Conservation (phyloP, 208 protist genomes). For the Trypanosoma congolense region DNA sequence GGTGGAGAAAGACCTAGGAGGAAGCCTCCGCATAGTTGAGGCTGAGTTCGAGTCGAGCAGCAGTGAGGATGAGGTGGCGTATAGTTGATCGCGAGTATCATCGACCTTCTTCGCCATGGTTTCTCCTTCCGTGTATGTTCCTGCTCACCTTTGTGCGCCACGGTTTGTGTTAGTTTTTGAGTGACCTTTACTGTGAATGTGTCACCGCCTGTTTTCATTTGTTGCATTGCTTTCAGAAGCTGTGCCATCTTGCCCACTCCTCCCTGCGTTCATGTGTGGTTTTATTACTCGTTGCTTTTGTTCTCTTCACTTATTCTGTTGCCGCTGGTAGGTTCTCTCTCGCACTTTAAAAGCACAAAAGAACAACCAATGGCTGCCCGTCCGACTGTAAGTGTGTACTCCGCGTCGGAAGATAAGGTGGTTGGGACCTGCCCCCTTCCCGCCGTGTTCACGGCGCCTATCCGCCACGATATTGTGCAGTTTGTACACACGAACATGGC, state of each 20-base stretch:
- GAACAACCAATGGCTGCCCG: slow-evolving; percentile 71
- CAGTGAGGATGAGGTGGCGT: slow-evolving; percentile 12
- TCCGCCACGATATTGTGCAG: slow-evolving; percentile 83
- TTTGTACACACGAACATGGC: slow-evolving; percentile 96
- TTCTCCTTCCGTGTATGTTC: too few species aligned
- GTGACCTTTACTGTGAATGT: too few species aligned
- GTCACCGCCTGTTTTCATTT: too few species aligned
- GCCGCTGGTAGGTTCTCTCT: slow-evolving; percentile 19
- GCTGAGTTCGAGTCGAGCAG: slow-evolving; percentile 21
- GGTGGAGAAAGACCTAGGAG: slow-evolving; percentile 32
- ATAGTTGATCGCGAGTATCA: slow-evolving; percentile 2
- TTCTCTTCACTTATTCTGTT: background rate
- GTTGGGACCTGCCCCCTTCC: slow-evolving; percentile 71
- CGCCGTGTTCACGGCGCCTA: slow-evolving; percentile 80
- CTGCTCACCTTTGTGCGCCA: too few species aligned
- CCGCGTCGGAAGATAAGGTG: slow-evolving; percentile 70
- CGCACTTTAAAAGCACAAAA: slow-evolving; percentile 22
- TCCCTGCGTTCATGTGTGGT: too few species aligned
- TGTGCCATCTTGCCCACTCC: too few species aligned
- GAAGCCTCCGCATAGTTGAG: slow-evolving; percentile 7
- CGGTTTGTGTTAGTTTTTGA: too few species aligned
- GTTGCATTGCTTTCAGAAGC: too few species aligned
- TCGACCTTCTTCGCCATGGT: too few species aligned
- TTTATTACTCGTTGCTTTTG: too few species aligned
- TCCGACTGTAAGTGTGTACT: slow-evolving; percentile 85